Evolutionary conservation across 164 flowering plant species (phyloP).

Genomic region (Piper betle): DNA sequence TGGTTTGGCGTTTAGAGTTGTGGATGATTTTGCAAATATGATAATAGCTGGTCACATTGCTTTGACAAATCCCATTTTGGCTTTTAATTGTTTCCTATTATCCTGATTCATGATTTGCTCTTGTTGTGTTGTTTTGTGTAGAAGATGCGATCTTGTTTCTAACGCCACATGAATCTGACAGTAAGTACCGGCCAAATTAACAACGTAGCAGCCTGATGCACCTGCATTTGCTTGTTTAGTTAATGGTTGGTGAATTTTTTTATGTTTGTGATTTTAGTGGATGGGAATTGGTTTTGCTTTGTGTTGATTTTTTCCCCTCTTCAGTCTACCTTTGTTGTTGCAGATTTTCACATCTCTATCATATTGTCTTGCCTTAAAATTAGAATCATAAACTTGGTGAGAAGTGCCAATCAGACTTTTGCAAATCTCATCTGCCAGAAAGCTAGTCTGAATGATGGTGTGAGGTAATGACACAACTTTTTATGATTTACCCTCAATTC

Average conservation of each 20-base stretch:
- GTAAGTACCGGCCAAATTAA: too few relatives aligned
- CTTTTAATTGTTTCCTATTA: too few relatives aligned
- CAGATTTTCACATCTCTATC: conserved; percentile 9
- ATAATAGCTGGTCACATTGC: too few relatives aligned
- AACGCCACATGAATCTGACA: too few relatives aligned
- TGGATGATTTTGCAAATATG: too few relatives aligned
- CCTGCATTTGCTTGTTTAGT: neutral
- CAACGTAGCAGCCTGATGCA: neutral
- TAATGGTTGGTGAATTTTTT: neutral
- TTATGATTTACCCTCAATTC: too few relatives aligned
- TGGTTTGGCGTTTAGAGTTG: too few relatives aligned
- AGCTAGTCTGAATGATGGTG: neutral
- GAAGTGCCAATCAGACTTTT: conserved; percentile 5
- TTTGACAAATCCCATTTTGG: too few relatives aligned
- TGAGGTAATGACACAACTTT: conserved; percentile 3
- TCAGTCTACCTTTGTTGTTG: conserved; percentile 11
- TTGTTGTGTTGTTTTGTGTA: too few relatives aligned
- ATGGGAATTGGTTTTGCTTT: neutral
- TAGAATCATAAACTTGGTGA: conserved; percentile 7
- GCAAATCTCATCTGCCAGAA: conserved; percentile 7
- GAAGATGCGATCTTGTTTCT: too few relatives aligned
- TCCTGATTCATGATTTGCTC: too few relatives aligned
- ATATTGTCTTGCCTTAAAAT: conserved; percentile 5
- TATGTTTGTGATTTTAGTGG: too few relatives aligned
- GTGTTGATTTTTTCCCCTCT: neutral